Conservation (phyloP, 75 land plant species). For the Selaginella moellendorffii region DNA sequence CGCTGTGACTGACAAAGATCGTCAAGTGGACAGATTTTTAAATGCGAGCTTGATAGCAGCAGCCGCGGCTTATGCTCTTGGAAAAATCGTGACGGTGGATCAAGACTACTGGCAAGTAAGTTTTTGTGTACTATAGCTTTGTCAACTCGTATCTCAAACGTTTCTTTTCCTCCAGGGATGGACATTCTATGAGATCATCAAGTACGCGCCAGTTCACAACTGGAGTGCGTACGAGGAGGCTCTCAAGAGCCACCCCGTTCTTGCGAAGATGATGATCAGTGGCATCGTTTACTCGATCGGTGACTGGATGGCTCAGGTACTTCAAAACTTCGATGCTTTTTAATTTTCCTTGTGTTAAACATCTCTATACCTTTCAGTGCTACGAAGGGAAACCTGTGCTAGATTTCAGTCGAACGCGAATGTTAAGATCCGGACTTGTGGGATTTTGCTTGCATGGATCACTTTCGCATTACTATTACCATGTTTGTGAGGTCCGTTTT, state of each 20-base stretch:
- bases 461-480: conserved; percentile 77
- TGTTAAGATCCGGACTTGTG: conserved; percentile 80
- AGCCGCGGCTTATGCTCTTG: conserved; percentile 59
- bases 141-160: conserved; percentile 2
- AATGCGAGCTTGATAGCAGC: conserved; percentile 73
- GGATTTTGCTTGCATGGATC: conserved; percentile 86
- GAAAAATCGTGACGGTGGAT: conserved; percentile 77
- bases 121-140: conserved; percentile 5
- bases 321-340: not conserved
- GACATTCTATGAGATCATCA: conserved; percentile 73
- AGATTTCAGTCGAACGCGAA: conserved; percentile 66
- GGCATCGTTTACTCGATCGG: conserved; percentile 76
- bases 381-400: conserved; percentile 73
- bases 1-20: too few species aligned
- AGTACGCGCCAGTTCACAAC: conserved; percentile 84
- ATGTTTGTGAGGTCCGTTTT: conserved; percentile 63
- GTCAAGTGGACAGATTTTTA: conserved; percentile 49
- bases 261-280: conserved; percentile 91
- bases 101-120: conserved; percentile 90
- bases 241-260: conserved; percentile 61
- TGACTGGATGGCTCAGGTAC: conserved; percentile 95
- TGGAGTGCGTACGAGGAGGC: conserved; percentile 91
- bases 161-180: conserved; percentile 39
- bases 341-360: too few species aligned
- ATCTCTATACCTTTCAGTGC: too few species aligned